Percentiles rank a stretch among this genome's conserved stretches.
Conservation (phyloP, 345 rosid species). For the Iberis pinnata region DNA sequence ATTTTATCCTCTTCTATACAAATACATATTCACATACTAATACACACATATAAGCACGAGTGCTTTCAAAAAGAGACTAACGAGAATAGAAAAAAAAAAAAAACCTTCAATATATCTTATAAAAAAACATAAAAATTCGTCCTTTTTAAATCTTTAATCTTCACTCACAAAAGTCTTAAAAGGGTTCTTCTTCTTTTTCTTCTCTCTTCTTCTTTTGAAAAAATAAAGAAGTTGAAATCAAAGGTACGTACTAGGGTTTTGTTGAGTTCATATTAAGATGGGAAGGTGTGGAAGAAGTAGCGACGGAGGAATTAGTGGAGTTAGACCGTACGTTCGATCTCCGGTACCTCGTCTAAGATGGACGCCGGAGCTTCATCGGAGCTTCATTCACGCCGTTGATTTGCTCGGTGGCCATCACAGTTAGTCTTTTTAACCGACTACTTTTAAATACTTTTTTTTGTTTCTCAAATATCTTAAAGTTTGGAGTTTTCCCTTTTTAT, state of each 20-base stretch:
- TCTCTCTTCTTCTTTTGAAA: background rate
- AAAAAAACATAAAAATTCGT: slow-evolving; percentile 23
- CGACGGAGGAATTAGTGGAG: slow-evolving; percentile 40
- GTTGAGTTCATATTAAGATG: slow-evolving; percentile 30
- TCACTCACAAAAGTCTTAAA: slow-evolving; percentile 2
- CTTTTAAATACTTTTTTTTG: background rate
- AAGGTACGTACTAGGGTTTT: slow-evolving; percentile 11
- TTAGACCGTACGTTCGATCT: slow-evolving; percentile 81
- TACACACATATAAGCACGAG: slow-evolving; percentile 22
- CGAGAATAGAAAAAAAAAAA: slow-evolving; percentile 8
- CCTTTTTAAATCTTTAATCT: slow-evolving; percentile 19
- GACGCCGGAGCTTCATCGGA: slow-evolving; percentile 96
- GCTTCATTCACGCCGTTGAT: slow-evolving; percentile 80
- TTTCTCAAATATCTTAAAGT: background rate
- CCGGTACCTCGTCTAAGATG: slow-evolving; percentile 91
- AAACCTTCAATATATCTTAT: slow-evolving; percentile 11
- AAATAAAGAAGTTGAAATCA: background rate
- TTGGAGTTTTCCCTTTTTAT: background rate
- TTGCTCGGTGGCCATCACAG: slow-evolving; percentile 92
- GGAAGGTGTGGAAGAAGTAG: slow-evolving; percentile 67
- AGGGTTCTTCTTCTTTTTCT: slow-evolving; percentile 11
- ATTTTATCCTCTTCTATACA: background rate
- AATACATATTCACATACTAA: background rate
- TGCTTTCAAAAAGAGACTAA: slow-evolving; percentile 27
- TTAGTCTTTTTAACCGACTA: slow-evolving; percentile 26